Conservation (phyloP, 371 early-diverging fungal species). For the Entomophthora muscae region DNA sequence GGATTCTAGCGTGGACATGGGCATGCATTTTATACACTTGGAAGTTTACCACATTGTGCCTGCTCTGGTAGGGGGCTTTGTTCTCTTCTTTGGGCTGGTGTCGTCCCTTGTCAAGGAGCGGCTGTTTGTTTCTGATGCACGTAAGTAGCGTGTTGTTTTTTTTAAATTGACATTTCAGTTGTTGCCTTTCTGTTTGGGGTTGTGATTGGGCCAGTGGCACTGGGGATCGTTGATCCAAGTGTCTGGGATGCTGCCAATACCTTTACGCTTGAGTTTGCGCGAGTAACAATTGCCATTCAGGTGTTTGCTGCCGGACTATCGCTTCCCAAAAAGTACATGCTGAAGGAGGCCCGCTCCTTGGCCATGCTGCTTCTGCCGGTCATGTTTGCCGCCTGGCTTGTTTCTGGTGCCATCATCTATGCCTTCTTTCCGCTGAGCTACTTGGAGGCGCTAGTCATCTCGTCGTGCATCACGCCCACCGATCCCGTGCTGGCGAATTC, state of each 20-base stretch:
- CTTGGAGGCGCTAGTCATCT: slow-evolving; percentile 55
- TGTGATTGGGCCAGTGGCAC: slow-evolving; percentile 51
- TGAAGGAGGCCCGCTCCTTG: slow-evolving; percentile 42
- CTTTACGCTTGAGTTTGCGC: slow-evolving; percentile 45
- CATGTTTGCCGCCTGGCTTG: no score
- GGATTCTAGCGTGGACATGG: no score
- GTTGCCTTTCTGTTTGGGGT: slow-evolving; percentile 84
- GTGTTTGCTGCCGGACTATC: slow-evolving; percentile 75
- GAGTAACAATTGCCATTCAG: slow-evolving; percentile 59
- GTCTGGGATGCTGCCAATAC: slow-evolving; percentile 24
- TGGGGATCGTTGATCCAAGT: slow-evolving; percentile 38
- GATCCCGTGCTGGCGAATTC: slow-evolving; percentile 90
- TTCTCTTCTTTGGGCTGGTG: slow-evolving; percentile 68
- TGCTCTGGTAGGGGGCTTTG: slow-evolving; percentile 48
- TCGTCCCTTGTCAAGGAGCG: slow-evolving; percentile 82
- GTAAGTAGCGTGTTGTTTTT: slow-evolving; percentile 21
- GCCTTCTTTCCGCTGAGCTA: slow-evolving; percentile 36
- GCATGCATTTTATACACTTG: background rate
- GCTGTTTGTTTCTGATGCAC: slow-evolving; percentile 77
- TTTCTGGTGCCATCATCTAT: slow-evolving; percentile 51
- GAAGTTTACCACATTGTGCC: background rate
- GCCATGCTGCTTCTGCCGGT: slow-evolving; percentile 55
- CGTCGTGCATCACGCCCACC: slow-evolving; percentile 83
- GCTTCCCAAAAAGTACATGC: slow-evolving; percentile 47
- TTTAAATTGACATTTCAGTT: slow-evolving; percentile 18